These are phyloP conservation scores for Fomitiporia mediterranea DNA, from an alignment of 1,284 basidiomycete species.

Conservation along the genomic window DNA sequence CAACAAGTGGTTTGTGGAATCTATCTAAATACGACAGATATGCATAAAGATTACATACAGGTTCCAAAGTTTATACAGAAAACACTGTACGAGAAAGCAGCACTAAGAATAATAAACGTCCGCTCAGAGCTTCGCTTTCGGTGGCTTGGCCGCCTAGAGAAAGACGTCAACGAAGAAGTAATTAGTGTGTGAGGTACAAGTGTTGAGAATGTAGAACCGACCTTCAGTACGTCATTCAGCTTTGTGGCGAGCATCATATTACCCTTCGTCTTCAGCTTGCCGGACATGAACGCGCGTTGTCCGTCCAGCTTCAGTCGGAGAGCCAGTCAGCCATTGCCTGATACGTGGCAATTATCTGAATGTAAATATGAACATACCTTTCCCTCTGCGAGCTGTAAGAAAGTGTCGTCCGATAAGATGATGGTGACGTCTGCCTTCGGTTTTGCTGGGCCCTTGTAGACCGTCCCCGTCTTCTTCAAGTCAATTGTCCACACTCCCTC, in stretches of 20 bases:
- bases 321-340: neutral
- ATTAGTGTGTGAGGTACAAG: neutral
- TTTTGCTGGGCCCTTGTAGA: conserved; percentile 76
- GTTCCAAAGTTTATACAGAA: neutral
- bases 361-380: conserved; percentile 43
- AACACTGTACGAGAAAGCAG: too few relatives aligned
- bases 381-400: conserved; percentile 61
- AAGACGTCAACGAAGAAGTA: neutral
- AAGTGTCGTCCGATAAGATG: conserved; percentile 67
- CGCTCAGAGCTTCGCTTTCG: conserved; percentile 21
- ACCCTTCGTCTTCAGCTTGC: conserved; percentile 81
- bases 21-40: neutral
- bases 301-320: conserved; percentile 57
- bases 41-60: neutral
- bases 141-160: conserved; percentile 17
- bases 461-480: conserved; percentile 83
- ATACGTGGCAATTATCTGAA: neutral
- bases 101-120: too few relatives aligned
- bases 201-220: conserved; percentile 29
- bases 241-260: conserved; percentile 90
- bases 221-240: conserved; percentile 79
- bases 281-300: conserved; percentile 93
- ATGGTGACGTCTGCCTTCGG: conserved; percentile 76
- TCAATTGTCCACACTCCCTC: conserved; percentile 92
- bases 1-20: too few relatives aligned